Evolutionary conservation across 176 grass and related monocot species (phyloP), one percentile per base, ranked within the genome.

Genomic region (Echinochloa phyllopogon): DNA sequence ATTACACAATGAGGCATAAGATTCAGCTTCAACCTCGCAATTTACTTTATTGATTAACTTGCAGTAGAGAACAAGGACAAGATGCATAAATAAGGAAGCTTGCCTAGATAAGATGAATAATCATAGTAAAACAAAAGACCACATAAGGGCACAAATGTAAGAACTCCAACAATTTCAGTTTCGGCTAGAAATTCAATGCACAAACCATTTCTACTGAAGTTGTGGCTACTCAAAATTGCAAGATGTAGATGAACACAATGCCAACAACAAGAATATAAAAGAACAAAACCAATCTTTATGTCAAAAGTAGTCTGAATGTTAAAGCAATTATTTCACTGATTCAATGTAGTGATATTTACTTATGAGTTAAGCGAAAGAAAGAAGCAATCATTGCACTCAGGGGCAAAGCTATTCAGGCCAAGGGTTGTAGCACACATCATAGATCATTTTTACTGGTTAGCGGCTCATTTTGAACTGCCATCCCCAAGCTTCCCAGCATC

Each of bases 11-110:
- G 49, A 4, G 47, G 71, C 10, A 16, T 23, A 37, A 51, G 68
- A 49, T 20, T 52, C 36, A 17, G 29, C 64, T 65, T 63, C 55
- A 79, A 48, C 47, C 66, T 18, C 14, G 52, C 4, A 14, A 29
- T 16, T 52, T 45, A 44, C n/a, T 60, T 40, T 8, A 51, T 78
- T 73, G 11, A 43, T 37, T 76, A 55, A 76, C 65, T 56, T 86
- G 63, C 55, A 77, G 38, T n/a, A 37, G 53, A 78, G 65, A 82
- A 64, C 69, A 25, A 69, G 37, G 5, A 8, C 14, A 56, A 11
- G 11, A 65, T 64, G 65, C 36, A 71, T 70, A 15, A 45, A 74
- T 53, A 37, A 53, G 4, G 33, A n/a, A 60, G 49, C 69, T 76
- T 29, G 3, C 14, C 10, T 51, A 51, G 41, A 36, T 16, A 13